Base-by-base conservation (phyloP, 1,139 yeast genomes). In the Debaryomyces sp. region DNA sequence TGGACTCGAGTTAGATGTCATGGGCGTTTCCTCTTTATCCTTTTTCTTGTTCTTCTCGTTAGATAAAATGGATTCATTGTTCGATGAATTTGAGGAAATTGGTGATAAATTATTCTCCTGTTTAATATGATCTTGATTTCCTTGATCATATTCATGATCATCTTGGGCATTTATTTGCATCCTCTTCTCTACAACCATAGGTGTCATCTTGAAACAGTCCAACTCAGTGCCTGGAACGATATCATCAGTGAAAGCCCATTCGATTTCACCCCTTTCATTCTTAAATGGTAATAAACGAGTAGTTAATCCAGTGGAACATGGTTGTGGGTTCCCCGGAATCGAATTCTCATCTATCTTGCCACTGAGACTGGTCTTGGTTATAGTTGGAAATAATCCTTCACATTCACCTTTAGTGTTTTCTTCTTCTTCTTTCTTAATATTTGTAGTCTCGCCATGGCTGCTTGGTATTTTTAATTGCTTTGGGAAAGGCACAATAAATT, bases 161-260 rank as follows among this genome's bases (percentile, higher is more conserved):
- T 18, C 5, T 18, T 4, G 5, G 4, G 21, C 2, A 18, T 3
- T 18, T 18, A 18, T 4, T 18, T 2, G 21, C 4, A 18, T 18
- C 21, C 3, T 18, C 21, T 4, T 18, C 2, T 18, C 21, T 18
- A 18, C 38, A 21, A 8, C 40, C 23, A 47, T 45, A 7, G 30
- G 50, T 22, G 47, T 49, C 15, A 63, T 54, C 50, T 64, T 66
- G 53, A 68, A 68, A 10, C 60, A 65, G 42, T 69, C 73, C 44
- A 67, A 57, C 49, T 63, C 71, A 39, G 56, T 49, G 10, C 64
- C 67, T 2, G 62, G 56, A 8, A 53, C 48, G 22, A 53, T 49
- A 44, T 73, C 78, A 30, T 79, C 82, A 13, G 81, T 71, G 50
- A 82, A 71, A 8, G 76, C 75, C 83, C 86, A 83, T 51, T 80